Evolutionary conservation across 2,329 filamentous ascomycete genomes (phyloP).

Genomic region (Kalmusia sp.): DNA sequence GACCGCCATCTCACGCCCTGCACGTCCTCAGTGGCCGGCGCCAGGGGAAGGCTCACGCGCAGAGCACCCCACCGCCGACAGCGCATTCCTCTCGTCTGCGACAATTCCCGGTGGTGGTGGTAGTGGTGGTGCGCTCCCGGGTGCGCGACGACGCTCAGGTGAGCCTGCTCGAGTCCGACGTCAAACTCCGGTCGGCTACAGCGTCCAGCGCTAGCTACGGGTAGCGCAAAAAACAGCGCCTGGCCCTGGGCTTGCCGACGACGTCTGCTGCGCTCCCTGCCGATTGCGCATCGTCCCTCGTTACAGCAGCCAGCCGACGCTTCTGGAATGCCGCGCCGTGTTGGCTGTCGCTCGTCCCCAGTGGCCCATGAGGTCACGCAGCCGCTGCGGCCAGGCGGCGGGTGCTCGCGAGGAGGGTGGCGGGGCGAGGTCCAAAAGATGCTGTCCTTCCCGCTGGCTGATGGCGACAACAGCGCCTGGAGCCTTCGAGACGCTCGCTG

Average conservation of each 20-base stretch:
- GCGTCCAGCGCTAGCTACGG: not conserved
- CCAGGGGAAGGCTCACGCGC: conserved; percentile 7
- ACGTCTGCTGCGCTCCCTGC: not conserved
- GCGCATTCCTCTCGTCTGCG: conserved; percentile 1
- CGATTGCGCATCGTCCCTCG: conserved; percentile 7
- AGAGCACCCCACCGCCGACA: conserved; percentile 10
- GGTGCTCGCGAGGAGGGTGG: conserved; percentile 1
- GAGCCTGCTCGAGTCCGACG: conserved; percentile 2
- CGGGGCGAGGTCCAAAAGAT: not conserved
- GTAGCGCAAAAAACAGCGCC: conserved; percentile 4
- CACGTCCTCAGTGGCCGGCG: conserved; percentile 2
- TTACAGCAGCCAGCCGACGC: not conserved
- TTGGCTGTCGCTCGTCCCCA: not conserved
- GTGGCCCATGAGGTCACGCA: conserved; percentile 10
- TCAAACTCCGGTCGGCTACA: conserved; percentile 1
- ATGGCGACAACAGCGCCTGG: not conserved
- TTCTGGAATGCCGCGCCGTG: conserved; percentile 8
- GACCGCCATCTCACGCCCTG: conserved; percentile 16
- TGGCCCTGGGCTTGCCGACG: not conserved
- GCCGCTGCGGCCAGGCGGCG: conserved; percentile 3
- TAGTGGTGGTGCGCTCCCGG: too few species aligned
- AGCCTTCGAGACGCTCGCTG: conserved; percentile 16
- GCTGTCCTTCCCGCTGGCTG: not conserved
- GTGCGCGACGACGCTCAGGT: not conserved
- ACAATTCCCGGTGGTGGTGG: not conserved